Base-by-base conservation (phyloP, 2,329 filamentous ascomycete species). In the Dothistroma septosporum region DNA sequence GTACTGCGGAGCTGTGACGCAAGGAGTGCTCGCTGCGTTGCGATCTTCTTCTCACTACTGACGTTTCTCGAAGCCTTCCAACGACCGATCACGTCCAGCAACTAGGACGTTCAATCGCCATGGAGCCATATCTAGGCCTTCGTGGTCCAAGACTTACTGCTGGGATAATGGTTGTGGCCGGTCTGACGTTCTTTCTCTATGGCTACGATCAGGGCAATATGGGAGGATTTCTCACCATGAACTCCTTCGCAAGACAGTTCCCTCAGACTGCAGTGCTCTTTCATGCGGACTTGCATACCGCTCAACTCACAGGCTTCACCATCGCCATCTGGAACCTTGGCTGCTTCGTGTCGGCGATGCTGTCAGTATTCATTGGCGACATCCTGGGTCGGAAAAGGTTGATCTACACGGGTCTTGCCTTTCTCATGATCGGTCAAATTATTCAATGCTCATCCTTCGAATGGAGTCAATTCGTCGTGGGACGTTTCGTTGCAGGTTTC, bases 191-290 rank as follows among this genome's bases (percentile, higher is more conserved):
- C 58, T 62, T 66, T 28, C 59, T 60, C 28, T 60, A 64, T 49
- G 62, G 62, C 48, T 64, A 59, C 44, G 62, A 64, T 31, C 62
- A 64, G 53, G 64, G 70, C 53, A 70, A 73, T 35, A 67, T 74
- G 31, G 73, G 70, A 48, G 69, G 72, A 33, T 85, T 93, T 64
- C 78, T 93, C 59, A 90, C 88, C 2, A 82, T 92, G 69, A 76
- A 81, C 21, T 80, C 81, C 10, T 90, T 89, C 67, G 76, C 85
- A 1, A 68, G 65, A 6, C 66, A 72, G 37, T 79, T 80, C 54
- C 77, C 76, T 5, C 59, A 75, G 53, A 76, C 79, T 56, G 74
- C 78, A 58, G 75, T 74, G 16, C 69, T 73, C 16, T 71, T 73
- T 48, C 69, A 71, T 12, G 66, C 67, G 16, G 70, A 72, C 47